phyloP scores from a whole-genome alignment of 1,284 basidiomycete species.

The Sparassis latifolia region DNA sequence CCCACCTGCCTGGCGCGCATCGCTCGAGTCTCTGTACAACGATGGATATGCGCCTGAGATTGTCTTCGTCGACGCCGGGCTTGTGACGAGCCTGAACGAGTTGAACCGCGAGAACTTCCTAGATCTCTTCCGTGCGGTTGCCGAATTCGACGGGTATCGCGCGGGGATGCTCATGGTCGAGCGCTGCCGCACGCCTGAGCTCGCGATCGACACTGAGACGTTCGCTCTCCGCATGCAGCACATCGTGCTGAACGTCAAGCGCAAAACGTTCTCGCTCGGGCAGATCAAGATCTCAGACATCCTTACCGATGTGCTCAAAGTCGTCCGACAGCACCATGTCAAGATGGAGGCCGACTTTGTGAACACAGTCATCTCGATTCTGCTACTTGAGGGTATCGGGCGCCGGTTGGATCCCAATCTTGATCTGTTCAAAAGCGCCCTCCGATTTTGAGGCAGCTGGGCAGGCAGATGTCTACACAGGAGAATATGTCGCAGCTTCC shows the following conservation, averaged over 20 bases:
- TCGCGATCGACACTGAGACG: conserved; percentile 87
- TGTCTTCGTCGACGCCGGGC: conserved; percentile 94
- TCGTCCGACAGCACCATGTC: conserved; percentile 92
- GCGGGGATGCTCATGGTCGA: conserved; percentile 96
- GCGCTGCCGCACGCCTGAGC: conserved; percentile 87
- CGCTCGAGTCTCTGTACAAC: conserved; percentile 57
- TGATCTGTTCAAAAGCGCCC: conserved; percentile 89
- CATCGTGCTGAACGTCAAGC: conserved; percentile 88
- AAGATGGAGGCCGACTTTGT: conserved; percentile 99
- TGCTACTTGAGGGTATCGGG: conserved; percentile 95
- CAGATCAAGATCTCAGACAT: conserved; percentile 96
- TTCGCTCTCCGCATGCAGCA: conserved; percentile 98
- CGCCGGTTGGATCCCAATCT: conserved; percentile 87
- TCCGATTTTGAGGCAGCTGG: conserved; percentile 86
- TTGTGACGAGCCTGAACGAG: conserved; percentile 83
- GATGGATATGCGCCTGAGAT: conserved; percentile 91
- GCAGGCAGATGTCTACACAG: conserved; percentile 79
- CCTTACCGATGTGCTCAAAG: conserved; percentile 79
- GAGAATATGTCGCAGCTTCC: conserved; percentile 64
- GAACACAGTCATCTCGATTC: conserved; percentile 93
- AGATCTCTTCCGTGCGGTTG: conserved; percentile 93
- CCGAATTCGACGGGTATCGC: conserved; percentile 94
- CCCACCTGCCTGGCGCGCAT: conserved; percentile 64
- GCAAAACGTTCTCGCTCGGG: conserved; percentile 93
- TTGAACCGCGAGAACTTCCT: conserved; percentile 89